phyloP scores from a whole-genome alignment of 306 rosid species.

The Casuarina cunninghamiana region DNA sequence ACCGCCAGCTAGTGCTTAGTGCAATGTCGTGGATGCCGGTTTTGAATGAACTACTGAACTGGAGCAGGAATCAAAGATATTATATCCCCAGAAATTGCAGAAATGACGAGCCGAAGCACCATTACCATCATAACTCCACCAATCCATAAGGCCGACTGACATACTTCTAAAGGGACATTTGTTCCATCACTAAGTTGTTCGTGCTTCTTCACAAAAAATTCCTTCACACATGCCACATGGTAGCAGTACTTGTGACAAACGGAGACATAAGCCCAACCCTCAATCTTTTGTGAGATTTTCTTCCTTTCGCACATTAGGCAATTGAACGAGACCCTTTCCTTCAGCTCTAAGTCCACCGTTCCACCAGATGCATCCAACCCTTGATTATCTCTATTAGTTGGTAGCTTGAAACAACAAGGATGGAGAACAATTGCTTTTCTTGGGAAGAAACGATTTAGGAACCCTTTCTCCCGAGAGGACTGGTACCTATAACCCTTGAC shows the following conservation, averaged over 20 bases:
- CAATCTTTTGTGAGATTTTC: not conserved
- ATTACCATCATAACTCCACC: too few species aligned
- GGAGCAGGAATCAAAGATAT: too few species aligned
- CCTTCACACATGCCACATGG: constrained; percentile 2
- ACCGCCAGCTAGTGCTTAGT: too few species aligned
- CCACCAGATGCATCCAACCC: too few species aligned
- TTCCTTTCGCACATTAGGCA: not conserved
- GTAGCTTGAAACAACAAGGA: constrained; percentile 3
- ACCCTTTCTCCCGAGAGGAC: too few species aligned
- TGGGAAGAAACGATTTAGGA: too few species aligned
- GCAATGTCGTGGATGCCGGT: too few species aligned
- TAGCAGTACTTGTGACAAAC: not conserved
- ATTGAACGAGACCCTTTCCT: not conserved
- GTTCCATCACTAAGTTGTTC: not conserved
- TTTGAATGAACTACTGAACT: too few species aligned
- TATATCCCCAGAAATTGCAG: too few species aligned
- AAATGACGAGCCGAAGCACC: too few species aligned
- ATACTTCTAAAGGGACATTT: not conserved
- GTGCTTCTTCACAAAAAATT: too few species aligned
- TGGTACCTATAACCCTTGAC: not conserved
- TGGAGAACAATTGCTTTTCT: not conserved
- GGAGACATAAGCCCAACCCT: constrained; percentile 6
- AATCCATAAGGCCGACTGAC: too few species aligned
- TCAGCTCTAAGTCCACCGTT: not conserved
- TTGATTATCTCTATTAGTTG: not conserved